Evolutionary conservation across 2,329 filamentous ascomycete species (phyloP).

Genomic region (Zymoseptoria brevis): DNA sequence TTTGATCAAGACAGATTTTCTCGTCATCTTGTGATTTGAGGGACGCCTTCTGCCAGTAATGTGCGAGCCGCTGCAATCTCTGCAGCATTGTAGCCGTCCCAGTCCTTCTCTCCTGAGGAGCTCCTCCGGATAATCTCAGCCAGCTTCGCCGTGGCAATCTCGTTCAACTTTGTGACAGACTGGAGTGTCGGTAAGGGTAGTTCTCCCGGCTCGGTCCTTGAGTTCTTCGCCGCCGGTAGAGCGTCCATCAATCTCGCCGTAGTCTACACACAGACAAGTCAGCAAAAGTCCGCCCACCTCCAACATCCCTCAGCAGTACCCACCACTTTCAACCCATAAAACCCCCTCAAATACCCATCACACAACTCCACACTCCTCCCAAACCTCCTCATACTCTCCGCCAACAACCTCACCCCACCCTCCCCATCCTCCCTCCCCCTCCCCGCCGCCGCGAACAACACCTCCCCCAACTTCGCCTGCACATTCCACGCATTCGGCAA

Average conservation of each 20-base stretch:
- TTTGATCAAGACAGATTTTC: constrained; percentile 13
- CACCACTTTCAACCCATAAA: constrained; percentile 74
- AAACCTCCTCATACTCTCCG: constrained; percentile 74
- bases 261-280: constrained; percentile 11
- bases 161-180: constrained; percentile 60
- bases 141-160: constrained; percentile 65
- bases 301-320: constrained; percentile 40
- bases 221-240: constrained; percentile 21
- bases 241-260: constrained; percentile 19
- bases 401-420: constrained; percentile 39
- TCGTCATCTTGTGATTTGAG: constrained; percentile 27
- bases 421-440: constrained; percentile 26
- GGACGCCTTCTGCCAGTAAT: constrained; percentile 50
- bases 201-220: constrained; percentile 31
- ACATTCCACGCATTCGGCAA: constrained; percentile 95
- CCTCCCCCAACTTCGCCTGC: constrained; percentile 78
- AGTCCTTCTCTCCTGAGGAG: constrained; percentile 53
- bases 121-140: constrained; percentile 65
- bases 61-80: constrained; percentile 66
- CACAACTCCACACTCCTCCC: constrained; percentile 88
- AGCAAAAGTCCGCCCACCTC: constrained; percentile 6
- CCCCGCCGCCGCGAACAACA: constrained; percentile 53
- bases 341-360: constrained; percentile 83
- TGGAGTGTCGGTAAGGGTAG: constrained; percentile 46
- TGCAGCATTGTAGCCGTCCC: constrained; percentile 63